These are phyloP conservation scores for Datisca glomerata DNA, from an alignment of 306 rosid species.

Conservation along the genomic window DNA sequence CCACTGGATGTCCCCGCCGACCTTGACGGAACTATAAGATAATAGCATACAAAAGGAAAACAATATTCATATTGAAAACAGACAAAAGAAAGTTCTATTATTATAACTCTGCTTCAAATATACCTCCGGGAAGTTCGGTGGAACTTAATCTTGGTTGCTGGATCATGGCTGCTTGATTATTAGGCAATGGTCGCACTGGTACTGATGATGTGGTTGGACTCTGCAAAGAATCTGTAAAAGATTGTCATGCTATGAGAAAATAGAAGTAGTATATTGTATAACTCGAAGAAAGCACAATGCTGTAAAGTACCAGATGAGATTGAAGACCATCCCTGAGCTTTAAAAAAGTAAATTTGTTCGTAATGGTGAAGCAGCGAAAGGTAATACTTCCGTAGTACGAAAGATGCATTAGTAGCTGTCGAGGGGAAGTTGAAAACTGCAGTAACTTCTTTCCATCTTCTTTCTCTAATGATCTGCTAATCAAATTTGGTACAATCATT, in stretches of 20 bases:
- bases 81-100: background rate
- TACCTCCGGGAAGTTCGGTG: slow-evolving; percentile 46
- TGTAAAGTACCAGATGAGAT: slow-evolving; percentile 32
- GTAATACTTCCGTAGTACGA: slow-evolving; percentile 82
- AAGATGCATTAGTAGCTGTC: slow-evolving; percentile 92
- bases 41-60: background rate
- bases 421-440: slow-evolving; percentile 81
- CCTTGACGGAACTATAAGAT: slow-evolving; percentile 15
- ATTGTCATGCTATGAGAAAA: slow-evolving; percentile 11
- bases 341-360: slow-evolving; percentile 67
- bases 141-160: slow-evolving; percentile 28
- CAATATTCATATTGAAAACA: background rate
- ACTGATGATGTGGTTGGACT: slow-evolving; percentile 21
- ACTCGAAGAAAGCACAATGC: slow-evolving; percentile 6
- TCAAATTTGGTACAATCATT: slow-evolving; percentile 1
- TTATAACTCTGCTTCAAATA: no score
- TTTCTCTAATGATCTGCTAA: slow-evolving; percentile 60
- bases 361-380: slow-evolving; percentile 61
- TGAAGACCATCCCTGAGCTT: slow-evolving; percentile 37
- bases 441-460: slow-evolving; percentile 90
- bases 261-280: background rate
- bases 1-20: slow-evolving; percentile 23
- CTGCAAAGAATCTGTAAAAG: slow-evolving; percentile 35
- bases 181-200: slow-evolving; percentile 23
- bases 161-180: slow-evolving; percentile 18